Percentiles rank a stretch among this genome's conserved stretches.
Conservation (phyloP, 805 yeast genomes). For the Metschnikowia continentalis region DNA sequence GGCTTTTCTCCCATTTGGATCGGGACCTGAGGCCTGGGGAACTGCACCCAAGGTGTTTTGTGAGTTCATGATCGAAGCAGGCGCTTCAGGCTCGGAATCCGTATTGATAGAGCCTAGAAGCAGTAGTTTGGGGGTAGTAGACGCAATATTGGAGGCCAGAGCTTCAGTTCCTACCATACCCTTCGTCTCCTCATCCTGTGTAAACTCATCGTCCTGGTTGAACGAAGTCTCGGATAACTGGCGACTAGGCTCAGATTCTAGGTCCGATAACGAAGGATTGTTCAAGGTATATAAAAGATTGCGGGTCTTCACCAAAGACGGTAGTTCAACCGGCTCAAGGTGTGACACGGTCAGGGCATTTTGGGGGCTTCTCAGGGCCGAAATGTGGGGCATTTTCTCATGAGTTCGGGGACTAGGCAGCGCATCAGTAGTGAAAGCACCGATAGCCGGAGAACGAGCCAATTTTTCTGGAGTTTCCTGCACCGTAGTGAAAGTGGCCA, state of each 20-base stretch:
- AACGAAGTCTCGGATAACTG: slow-evolving; percentile 9
- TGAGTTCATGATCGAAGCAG: background rate
- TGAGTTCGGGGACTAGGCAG: background rate
- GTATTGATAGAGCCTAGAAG: background rate
- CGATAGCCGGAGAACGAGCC: slow-evolving; percentile 10
- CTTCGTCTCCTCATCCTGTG: background rate
- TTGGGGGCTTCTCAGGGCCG: background rate
- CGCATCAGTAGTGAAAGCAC: slow-evolving; percentile 1
- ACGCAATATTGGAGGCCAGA: background rate
- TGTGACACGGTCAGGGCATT: background rate
- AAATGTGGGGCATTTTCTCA: background rate
- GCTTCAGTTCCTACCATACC: background rate
- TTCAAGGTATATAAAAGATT: slow-evolving; percentile 34
- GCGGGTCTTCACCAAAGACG: slow-evolving; percentile 16
- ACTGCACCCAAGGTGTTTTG: background rate
- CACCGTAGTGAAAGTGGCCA: slow-evolving; percentile 15
- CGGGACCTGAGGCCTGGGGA: too few species aligned
- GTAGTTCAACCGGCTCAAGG: slow-evolving; percentile 1
- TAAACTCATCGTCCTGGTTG: slow-evolving; percentile 12
- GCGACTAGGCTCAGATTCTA: slow-evolving; percentile 22
- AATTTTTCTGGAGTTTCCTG: slow-evolving; percentile 11
- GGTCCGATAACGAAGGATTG: slow-evolving; percentile 35
- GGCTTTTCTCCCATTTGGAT: background rate
- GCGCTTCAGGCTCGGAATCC: background rate
- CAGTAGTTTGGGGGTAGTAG: background rate